These are phyloP conservation scores for Astragalus glycyphyllos DNA, from an alignment of 306 rosid genomes.

Conservation along the genomic window DNA sequence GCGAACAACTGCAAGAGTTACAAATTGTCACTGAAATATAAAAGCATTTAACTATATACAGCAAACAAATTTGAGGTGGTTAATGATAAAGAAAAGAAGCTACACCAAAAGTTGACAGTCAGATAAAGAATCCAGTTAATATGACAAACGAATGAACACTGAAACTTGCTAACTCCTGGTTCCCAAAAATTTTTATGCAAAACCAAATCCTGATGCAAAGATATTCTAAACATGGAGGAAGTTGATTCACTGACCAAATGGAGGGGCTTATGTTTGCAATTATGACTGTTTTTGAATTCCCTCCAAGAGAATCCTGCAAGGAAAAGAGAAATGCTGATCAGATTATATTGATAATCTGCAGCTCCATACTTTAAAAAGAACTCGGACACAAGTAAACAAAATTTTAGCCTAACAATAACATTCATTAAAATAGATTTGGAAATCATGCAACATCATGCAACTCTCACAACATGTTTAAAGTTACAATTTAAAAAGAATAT, in stretches of 20 bases:
- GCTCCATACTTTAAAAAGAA: slow-evolving; percentile 13
- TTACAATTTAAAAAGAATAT: slow-evolving; percentile 23
- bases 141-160: neutral
- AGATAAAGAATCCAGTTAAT: slow-evolving; percentile 15
- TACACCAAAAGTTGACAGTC: neutral
- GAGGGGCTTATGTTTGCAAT: slow-evolving; percentile 96
- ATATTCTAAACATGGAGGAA: slow-evolving; percentile 29
- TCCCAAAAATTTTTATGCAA: slow-evolving; percentile 14
- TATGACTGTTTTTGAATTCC: slow-evolving; percentile 88
- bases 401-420: neutral
- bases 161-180: slow-evolving; percentile 7
- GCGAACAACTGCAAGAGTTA: slow-evolving; percentile 78
- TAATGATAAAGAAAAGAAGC: slow-evolving; percentile 23
- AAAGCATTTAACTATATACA: slow-evolving; percentile 18
- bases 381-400: slow-evolving; percentile 10
- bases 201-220: slow-evolving; percentile 25
- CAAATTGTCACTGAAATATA: slow-evolving; percentile 29
- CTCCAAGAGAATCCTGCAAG: slow-evolving; percentile 96
- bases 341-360: slow-evolving; percentile 25
- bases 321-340: slow-evolving; percentile 37
- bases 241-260: slow-evolving; percentile 69
- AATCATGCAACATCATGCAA: slow-evolving; percentile 14
- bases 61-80: slow-evolving; percentile 8
- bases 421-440: neutral
- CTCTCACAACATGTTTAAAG: slow-evolving; percentile 13